phyloP scores from a whole-genome alignment of 805 yeast genomes.

The Saturnispora diversa region DNA sequence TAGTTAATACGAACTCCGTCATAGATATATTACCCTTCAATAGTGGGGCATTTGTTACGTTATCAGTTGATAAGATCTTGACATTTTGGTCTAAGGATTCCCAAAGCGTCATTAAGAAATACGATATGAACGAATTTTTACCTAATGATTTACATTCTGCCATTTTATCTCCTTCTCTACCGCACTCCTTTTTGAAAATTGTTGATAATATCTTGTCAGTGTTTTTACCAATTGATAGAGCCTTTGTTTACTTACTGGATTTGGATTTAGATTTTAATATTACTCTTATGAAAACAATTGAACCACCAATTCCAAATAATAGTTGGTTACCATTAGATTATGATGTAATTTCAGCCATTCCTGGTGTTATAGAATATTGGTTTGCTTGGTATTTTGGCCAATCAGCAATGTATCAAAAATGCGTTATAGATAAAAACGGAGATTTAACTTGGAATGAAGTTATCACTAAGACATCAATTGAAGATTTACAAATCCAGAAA shows the following conservation, averaged over 20 bases:
- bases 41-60: conserved; percentile 28
- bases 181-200: conserved; percentile 17
- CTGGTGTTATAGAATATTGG: conserved; percentile 14
- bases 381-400: conserved; percentile 23
- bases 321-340: conserved; percentile 25
- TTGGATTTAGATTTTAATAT: conserved; percentile 11
- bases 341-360: conserved; percentile 9
- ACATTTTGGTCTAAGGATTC: conserved; percentile 52
- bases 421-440: conserved; percentile 12
- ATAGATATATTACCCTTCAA: conserved; percentile 16
- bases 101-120: conserved; percentile 22
- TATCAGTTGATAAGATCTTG: conserved; percentile 46
- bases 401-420: conserved; percentile 18
- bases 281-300: conserved; percentile 10
- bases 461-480: conserved; percentile 8
- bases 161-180: conserved; percentile 16
- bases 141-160: conserved; percentile 19
- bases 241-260: conserved; percentile 20
- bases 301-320: conserved; percentile 15
- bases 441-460: conserved; percentile 16
- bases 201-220: conserved; percentile 17
- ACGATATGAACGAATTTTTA: conserved; percentile 20
- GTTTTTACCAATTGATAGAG: conserved; percentile 23
- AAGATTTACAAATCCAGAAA: conserved; percentile 11
- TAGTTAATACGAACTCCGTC: conserved; percentile 22